phyloP scores from a whole-genome alignment of 1,139 yeast species.

The Blastobotrys raffinosifermentans region DNA sequence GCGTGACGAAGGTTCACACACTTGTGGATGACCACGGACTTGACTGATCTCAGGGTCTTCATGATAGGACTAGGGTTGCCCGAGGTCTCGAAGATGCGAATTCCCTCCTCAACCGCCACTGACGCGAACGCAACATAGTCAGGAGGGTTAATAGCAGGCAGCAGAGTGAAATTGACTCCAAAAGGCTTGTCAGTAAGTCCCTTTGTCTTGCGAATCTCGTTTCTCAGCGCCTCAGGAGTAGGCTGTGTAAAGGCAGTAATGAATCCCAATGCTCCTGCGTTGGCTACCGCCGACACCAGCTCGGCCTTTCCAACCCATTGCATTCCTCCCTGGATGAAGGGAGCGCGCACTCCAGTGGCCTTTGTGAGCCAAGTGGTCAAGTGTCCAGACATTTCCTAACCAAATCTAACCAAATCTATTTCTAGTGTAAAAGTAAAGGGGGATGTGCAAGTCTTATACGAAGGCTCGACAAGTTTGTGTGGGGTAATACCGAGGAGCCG shows the following conservation, averaged over 20 bases:
- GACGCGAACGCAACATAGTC: conserved; percentile 31
- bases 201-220: conserved; percentile 26
- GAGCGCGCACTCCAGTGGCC: conserved; percentile 34
- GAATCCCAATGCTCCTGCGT: conserved; percentile 35
- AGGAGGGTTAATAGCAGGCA: conserved; percentile 34
- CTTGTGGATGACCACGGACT: conserved; percentile 31
- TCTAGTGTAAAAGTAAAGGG: no score
- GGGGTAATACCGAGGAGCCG: no score
- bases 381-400: conserved; percentile 8
- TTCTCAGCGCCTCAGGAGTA: conserved; percentile 30
- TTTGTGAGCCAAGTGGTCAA: conserved; percentile 28
- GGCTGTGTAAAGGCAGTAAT: conserved; percentile 32
- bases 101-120: conserved; percentile 34
- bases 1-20: conserved; percentile 32
- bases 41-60: conserved; percentile 20
- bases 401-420: no score
- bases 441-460: no score
- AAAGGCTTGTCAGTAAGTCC: conserved; percentile 28
- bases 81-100: conserved; percentile 33
- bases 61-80: conserved; percentile 31
- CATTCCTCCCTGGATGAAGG: conserved; percentile 34
- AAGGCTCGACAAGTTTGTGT: no score
- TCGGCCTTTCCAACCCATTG: conserved; percentile 32
- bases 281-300: conserved; percentile 34
- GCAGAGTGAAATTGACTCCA: conserved; percentile 34